Base-by-base conservation (phyloP, 495 filamentous ascomycete genomes). In the Penicillium robsamsonii region DNA sequence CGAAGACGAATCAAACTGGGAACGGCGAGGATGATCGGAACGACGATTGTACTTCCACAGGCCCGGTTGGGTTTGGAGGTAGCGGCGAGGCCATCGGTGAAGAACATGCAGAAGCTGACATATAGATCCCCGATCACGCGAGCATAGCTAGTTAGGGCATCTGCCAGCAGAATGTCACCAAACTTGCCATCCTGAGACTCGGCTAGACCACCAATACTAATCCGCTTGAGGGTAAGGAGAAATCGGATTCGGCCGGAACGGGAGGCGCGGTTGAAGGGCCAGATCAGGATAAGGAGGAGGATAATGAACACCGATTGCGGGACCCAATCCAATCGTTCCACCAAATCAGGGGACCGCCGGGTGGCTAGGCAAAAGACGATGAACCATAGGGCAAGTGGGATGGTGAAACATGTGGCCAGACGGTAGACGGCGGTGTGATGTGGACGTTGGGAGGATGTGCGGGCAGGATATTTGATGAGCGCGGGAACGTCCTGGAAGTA, bases 91-190 rank as follows among this genome's bases (percentile, higher is more conserved):
- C 81, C 80, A 0, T 77, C 67, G 10, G 75, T 74, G 60, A 96
- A 80, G 72, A 96, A 92, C 91, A 96, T 96, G 81, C 91, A 97
- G 41, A 89, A 74, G 30, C 86, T 84, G 46, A 96, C 84, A 67
- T 87, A 94, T n/a, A 96, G 73, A 69, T 97, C 95, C 4, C 85
- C 92, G 2, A 97, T 75, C 25, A 96, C 85, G 63, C 92, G 96
- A 42, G 94, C 87, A 69, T 97, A 98, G 60, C 88, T 93, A 9
- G 94, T 98, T 56, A 98, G 73, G 33, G 88, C 92, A 79, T 98
- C 94, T 8, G 94, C 92, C n/a, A 97, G 79, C 40, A 98, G 75
- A 53, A 97, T 87, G 66, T 98, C 94, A 41, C 89, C 91, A 63
- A 98, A 98, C 65, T 92, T 95, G 37, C 90, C 90, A 74, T 92